Evolutionary conservation across 331 rosid species (phyloP).

Genomic region (Spiraea crenata): DNA sequence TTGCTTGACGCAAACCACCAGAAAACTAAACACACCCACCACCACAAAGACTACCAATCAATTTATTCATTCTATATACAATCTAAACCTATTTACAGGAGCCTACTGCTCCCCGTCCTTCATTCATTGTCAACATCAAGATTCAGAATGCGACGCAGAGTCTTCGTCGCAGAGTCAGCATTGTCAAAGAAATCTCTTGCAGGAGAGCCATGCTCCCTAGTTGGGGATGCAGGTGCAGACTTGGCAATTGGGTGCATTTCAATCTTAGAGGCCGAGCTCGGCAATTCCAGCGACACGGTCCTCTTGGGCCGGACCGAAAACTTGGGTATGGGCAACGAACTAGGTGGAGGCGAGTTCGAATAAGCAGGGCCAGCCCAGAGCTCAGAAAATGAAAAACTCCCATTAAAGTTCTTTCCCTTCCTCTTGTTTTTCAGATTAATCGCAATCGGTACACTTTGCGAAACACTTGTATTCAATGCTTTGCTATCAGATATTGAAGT

Average conservation of each 20-base stretch:
- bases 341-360: conserved; percentile 93
- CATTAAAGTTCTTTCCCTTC: conserved; percentile 34
- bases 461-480: conserved; percentile 12
- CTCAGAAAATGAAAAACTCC: conserved; percentile 59
- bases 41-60: conserved; percentile 29
- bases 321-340: conserved; percentile 84
- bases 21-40: conserved; percentile 41
- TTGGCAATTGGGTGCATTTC: conserved; percentile 51
- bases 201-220: conserved; percentile 39
- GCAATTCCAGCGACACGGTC: conserved; percentile 63
- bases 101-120: conserved; percentile 36
- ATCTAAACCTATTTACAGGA: conserved; percentile 58
- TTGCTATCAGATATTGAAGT: conserved; percentile 27
- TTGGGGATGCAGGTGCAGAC: conserved; percentile 79
- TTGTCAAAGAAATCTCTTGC: conserved; percentile 42
- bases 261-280: conserved; percentile 46
- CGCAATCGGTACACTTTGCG: conserved; percentile 55
- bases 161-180: conserved; percentile 66
- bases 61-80: conserved; percentile 61
- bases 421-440: conserved; percentile 31
- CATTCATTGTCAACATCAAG: conserved; percentile 61
- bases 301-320: conserved; percentile 68
- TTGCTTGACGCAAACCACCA: conserved; percentile 29
- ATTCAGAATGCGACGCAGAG: conserved; percentile 84
- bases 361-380: conserved; percentile 97